Evolutionary conservation across 2,329 filamentous ascomycete species (phyloP).

Genomic region (Trichoderma pleuroti): DNA sequence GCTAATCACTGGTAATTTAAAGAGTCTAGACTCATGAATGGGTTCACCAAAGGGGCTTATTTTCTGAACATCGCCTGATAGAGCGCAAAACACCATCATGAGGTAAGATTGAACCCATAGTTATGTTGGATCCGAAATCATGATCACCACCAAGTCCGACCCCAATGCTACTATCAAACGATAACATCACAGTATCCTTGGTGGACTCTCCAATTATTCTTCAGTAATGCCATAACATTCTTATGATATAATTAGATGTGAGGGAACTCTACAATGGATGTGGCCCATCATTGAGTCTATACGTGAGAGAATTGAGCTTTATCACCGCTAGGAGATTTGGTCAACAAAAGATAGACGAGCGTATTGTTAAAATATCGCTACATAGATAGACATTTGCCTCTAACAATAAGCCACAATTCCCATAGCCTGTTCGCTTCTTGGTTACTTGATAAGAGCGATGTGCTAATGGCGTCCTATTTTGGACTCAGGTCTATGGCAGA

Average conservation of each 20-base stretch:
- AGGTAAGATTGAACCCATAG: neutral
- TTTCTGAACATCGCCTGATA: neutral
- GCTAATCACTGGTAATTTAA: neutral
- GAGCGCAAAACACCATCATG: neutral
- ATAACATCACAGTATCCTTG: neutral
- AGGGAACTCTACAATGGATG: neutral
- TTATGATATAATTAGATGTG: neutral
- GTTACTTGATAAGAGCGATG: too few species aligned
- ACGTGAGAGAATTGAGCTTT: neutral
- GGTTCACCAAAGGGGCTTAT: neutral
- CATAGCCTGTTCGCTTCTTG: too few species aligned
- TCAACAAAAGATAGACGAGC: neutral
- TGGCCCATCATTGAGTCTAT: neutral
- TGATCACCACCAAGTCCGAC: neutral
- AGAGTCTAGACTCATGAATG: neutral
- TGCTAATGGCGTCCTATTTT: too few species aligned
- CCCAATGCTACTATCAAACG: neutral
- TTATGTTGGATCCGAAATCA: neutral
- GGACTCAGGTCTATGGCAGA: too few species aligned
- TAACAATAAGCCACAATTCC: too few species aligned
- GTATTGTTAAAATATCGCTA: neutral
- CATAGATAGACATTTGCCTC: too few species aligned
- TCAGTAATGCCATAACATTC: neutral
- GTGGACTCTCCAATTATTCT: neutral
- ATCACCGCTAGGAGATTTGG: accelerated